Evolutionary conservation across 768 basidiomycete genomes (phyloP).

Genomic region (Lactarius deliciosus): DNA sequence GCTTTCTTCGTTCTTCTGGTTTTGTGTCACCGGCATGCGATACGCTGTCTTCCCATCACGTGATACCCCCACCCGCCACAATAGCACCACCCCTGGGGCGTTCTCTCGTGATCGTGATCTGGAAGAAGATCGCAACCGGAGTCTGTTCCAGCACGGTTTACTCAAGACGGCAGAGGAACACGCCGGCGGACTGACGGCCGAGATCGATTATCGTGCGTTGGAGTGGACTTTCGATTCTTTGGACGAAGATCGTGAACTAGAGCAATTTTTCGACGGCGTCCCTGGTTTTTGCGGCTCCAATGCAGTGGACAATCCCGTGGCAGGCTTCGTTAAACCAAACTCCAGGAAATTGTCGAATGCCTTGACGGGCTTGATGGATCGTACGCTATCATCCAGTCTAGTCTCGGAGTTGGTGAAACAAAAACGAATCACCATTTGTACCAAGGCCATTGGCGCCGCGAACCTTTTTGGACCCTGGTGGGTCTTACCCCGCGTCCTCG

Average conservation of each 20-base stretch:
- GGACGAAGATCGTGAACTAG: conserved; percentile 16
- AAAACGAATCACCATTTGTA: conserved; percentile 19
- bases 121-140: neutral
- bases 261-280: conserved; percentile 19
- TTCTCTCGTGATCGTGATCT: neutral
- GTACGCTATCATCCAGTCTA: conserved; percentile 18
- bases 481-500: conserved; percentile 7
- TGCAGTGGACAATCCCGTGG: neutral
- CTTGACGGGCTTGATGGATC: conserved; percentile 15
- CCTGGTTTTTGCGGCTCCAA: conserved; percentile 8
- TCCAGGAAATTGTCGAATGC: neutral
- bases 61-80: neutral
- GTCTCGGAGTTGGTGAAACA: conserved; percentile 5
- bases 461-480: conserved; percentile 17
- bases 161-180: conserved; percentile 3
- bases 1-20: conserved; percentile 2
- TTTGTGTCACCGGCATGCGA: conserved; percentile 12
- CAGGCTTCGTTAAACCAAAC: neutral
- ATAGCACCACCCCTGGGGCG: neutral
- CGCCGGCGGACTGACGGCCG: neutral
- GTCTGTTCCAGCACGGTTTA: conserved; percentile 6
- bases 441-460: conserved; percentile 3
- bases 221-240: conserved; percentile 11
- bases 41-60: neutral
- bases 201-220: conserved; percentile 13